Evolutionary conservation across 176 grass and related monocot species (phyloP), one percentile per base, ranked within the genome.

Genomic region (Miscanthus lutarioriparius): DNA sequence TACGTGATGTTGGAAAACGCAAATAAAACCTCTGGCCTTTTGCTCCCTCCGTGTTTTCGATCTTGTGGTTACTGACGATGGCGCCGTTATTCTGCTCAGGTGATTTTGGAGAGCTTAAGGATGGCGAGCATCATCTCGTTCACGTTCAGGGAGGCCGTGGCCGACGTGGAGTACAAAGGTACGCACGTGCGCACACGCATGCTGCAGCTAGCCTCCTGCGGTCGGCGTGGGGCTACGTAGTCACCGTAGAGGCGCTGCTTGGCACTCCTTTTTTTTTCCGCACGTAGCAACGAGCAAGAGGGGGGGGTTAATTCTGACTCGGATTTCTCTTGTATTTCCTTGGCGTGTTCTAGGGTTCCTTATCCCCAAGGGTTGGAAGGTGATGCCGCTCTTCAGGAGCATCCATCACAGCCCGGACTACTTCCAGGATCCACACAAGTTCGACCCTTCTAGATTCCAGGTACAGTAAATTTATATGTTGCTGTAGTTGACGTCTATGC

Each of bases 141-240:
- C 88, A 94, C 97, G 1, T 99, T 99, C 86, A 86, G 97, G 78
- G 97, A 99, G 74, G 93, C 97, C 53, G 91, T 99, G 67, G 93
- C 86, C 76, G 93, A 99, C 88, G 97, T 99, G 71, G 97, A 96
- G 71, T 99, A 99, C 78, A 96, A 94, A 99, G 97, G 97, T 99
- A 87, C 26, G 87, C 53, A 93, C 65, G 80, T 54, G 66, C 53
- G 26, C 73, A 82, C 28, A 23, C 48, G 41, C 51, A 53, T 54
- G 51, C 17, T 4, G 15, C 15, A 6, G 22, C 10, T 13, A 8
- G 8, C 35, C 35, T 36, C 44, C 39, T 69, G 66, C 32, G 64
- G 53, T 33, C 2, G 51, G 25, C 74, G 66, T 83, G 76, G 69
- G 10, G 43, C 47, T 61, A 86, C 88, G 79, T 33, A 33, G 32